phyloP scores from a whole-genome alignment of 768 basidiomycete species.

The Lactarius sanguifluus region DNA sequence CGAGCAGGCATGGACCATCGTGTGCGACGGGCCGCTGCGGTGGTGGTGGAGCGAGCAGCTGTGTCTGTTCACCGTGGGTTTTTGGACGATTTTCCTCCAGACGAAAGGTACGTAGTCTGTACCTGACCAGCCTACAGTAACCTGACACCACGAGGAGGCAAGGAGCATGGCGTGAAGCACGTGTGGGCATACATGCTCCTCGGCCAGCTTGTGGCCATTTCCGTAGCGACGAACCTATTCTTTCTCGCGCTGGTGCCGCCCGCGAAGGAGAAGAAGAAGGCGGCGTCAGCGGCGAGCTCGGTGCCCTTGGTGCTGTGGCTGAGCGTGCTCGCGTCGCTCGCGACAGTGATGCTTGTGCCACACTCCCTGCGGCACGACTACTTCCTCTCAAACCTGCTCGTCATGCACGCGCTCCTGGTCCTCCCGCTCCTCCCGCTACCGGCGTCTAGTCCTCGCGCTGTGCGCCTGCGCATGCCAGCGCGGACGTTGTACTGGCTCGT shows the following conservation, averaged over 20 bases:
- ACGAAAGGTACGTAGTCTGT: slow-evolving; percentile 46
- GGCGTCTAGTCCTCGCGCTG: slow-evolving; percentile 22
- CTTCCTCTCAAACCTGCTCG: slow-evolving; percentile 60
- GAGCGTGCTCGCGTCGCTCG: slow-evolving; percentile 47
- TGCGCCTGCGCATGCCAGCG: slow-evolving; percentile 32
- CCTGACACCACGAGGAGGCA: slow-evolving; percentile 32
- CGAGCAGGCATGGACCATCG: slow-evolving; percentile 53
- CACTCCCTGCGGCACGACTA: slow-evolving; percentile 39
- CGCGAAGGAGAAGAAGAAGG: background rate
- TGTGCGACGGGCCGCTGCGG: slow-evolving; percentile 42
- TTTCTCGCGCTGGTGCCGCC: slow-evolving; percentile 44
- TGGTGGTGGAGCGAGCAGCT: slow-evolving; percentile 77
- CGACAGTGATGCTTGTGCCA: slow-evolving; percentile 47
- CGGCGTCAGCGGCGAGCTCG: background rate
- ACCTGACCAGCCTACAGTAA: background rate
- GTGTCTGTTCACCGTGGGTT: slow-evolving; percentile 57
- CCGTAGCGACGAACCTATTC: slow-evolving; percentile 64
- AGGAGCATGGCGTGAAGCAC: slow-evolving; percentile 44
- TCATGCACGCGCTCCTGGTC: slow-evolving; percentile 58
- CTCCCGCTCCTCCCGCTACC: slow-evolving; percentile 46
- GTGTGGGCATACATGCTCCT: slow-evolving; percentile 71
- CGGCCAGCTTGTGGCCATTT: slow-evolving; percentile 70
- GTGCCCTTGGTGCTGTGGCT: slow-evolving; percentile 39
- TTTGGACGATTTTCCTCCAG: slow-evolving; percentile 53
- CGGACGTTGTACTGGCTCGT: slow-evolving; percentile 42